A percentile compares a stretch with the other conserved stretches of the same genome.
phyloP scores from a whole-genome alignment of 495 filamentous ascomycete species.

The Tetracladium setigerum region DNA sequence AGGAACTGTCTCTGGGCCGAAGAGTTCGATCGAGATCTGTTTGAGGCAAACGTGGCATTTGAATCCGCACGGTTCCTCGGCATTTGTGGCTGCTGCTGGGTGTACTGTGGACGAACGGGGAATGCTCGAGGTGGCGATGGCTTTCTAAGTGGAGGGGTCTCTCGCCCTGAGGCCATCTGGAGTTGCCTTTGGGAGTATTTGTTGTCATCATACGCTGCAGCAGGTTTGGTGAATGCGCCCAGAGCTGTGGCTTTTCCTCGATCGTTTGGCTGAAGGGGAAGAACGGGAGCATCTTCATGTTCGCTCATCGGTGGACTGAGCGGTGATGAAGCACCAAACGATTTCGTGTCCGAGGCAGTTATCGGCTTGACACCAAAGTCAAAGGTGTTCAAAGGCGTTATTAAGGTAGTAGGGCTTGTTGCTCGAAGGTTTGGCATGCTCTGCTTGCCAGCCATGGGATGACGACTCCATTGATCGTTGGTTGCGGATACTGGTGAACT shows the following conservation, averaged over 20 bases:
- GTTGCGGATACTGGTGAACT: slow-evolving; percentile 39
- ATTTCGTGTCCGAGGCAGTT: slow-evolving; percentile 6
- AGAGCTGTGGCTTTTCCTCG: slow-evolving; percentile 79
- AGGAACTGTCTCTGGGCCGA: slow-evolving; percentile 14
- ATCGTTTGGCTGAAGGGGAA: slow-evolving; percentile 68
- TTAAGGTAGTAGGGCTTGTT: slow-evolving; percentile 42
- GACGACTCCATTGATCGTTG: slow-evolving; percentile 47
- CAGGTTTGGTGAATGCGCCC: slow-evolving; percentile 76
- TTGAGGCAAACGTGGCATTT: slow-evolving; percentile 13
- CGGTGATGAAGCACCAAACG: slow-evolving; percentile 47
- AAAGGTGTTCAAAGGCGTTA: slow-evolving; percentile 19
- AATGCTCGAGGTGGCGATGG: slow-evolving; percentile 17
- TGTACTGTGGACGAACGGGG: slow-evolving; percentile 7
- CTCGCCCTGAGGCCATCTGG: slow-evolving; percentile 64
- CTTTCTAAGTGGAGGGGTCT: slow-evolving; percentile 31
- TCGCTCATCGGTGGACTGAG: slow-evolving; percentile 71
- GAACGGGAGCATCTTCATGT: slow-evolving; percentile 46
- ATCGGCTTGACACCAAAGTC: slow-evolving; percentile 12
- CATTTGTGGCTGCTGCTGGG: slow-evolving; percentile 10
- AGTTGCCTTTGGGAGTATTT: slow-evolving; percentile 77
- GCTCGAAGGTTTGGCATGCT: slow-evolving; percentile 32
- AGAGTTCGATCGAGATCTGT: slow-evolving; percentile 18
- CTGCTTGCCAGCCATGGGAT: slow-evolving; percentile 18
- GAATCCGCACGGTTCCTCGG: slow-evolving; percentile 17
- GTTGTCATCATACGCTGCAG: slow-evolving; percentile 69